phyloP scores from a whole-genome alignment of 164 flowering plant genomes.

The Cinnamomum micranthum region DNA sequence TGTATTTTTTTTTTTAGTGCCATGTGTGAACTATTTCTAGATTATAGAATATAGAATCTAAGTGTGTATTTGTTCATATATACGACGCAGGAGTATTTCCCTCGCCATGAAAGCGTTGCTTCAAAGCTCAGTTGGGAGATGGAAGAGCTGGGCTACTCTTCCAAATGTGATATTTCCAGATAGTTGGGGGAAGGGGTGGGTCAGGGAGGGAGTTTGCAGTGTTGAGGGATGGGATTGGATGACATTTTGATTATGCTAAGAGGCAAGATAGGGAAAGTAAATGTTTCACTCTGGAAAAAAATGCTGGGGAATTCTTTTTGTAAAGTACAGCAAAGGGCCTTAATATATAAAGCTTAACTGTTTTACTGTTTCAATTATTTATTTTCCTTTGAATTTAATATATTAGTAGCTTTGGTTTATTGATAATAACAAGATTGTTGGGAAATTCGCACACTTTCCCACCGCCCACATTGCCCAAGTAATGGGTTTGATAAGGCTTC shows the following conservation, averaged over 20 bases:
- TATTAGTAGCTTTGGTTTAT: too few species aligned
- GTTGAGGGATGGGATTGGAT: slow-evolving; percentile 14
- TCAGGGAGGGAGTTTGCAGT: background rate
- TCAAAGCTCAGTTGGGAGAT: slow-evolving; percentile 81
- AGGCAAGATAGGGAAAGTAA: slow-evolving; percentile 23
- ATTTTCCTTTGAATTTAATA: too few species aligned
- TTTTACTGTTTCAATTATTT: background rate
- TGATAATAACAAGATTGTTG: too few species aligned
- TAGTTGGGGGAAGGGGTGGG: slow-evolving; percentile 25
- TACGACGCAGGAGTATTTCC: slow-evolving; percentile 66
- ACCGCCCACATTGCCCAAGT: too few species aligned
- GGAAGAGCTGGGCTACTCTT: slow-evolving; percentile 63
- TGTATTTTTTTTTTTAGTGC: too few species aligned
- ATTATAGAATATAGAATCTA: background rate
- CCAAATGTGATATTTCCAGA: slow-evolving; percentile 43
- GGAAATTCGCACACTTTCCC: too few species aligned
- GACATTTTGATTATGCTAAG: slow-evolving; percentile 20
- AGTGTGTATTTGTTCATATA: background rate
- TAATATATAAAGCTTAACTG: slow-evolving; percentile 27
- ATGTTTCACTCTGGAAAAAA: slow-evolving; percentile 15
- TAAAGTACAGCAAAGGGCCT: slow-evolving; percentile 36
- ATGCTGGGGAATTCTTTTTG: slow-evolving; percentile 29
- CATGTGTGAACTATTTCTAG: background rate
- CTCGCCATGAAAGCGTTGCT: slow-evolving; percentile 77
- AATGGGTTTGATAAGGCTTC: too few species aligned